Evolutionary conservation across 139 green algal species (phyloP).

Genomic region (Chloropicon primus): DNA sequence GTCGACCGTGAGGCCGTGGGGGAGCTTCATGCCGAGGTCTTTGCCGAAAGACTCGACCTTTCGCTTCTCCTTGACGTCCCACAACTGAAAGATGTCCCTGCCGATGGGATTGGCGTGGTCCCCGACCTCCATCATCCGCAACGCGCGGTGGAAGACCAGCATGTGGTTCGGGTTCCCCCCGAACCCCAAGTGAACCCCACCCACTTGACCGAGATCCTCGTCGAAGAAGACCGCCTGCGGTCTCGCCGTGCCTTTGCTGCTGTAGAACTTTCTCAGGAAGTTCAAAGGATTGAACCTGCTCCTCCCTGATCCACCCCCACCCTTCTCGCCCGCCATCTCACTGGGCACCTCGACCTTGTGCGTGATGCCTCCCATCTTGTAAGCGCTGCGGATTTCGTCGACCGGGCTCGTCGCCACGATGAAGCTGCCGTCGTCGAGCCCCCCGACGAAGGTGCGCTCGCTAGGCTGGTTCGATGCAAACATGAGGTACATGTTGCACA

Average conservation of each 20-base stretch:
- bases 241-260: background rate
- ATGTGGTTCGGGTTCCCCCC: background rate
- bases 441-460: constrained; percentile 14
- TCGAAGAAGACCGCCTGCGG: background rate
- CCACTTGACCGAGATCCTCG: background rate
- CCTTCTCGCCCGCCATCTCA: too few relatives aligned
- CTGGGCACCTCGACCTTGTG: too few relatives aligned
- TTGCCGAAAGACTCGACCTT: background rate
- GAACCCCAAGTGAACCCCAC: background rate
- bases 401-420: too few relatives aligned
- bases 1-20: constrained; percentile 63
- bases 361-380: too few relatives aligned
- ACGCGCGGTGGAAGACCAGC: constrained; percentile 24
- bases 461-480: constrained; percentile 24
- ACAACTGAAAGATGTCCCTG: background rate
- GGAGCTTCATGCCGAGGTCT: constrained; percentile 45
- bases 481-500: constrained; percentile 91
- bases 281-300: too few relatives aligned
- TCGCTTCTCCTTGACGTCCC: background rate
- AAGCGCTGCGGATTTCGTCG: too few relatives aligned
- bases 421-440: too few relatives aligned
- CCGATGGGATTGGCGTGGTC: constrained; percentile 12
- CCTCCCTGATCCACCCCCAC: too few relatives aligned
- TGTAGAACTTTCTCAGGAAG: too few relatives aligned
- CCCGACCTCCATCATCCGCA: constrained; percentile 29